Conservation (phyloP, 805 yeast species). For the Millerozyma acaciae region DNA sequence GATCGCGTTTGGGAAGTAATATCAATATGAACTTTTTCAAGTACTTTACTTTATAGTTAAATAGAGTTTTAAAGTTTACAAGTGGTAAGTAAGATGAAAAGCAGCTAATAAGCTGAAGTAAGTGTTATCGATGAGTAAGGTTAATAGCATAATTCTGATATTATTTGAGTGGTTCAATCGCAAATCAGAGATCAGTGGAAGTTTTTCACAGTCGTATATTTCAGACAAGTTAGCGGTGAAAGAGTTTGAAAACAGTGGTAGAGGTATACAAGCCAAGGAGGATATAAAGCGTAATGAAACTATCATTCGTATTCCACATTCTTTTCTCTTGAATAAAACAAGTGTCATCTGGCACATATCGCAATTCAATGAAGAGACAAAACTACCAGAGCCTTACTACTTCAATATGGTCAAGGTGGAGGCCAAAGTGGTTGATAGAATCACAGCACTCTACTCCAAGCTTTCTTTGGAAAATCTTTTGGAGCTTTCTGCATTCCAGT, state of each 20-base stretch:
- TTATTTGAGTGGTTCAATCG: slow-evolving; percentile 29
- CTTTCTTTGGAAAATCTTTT: slow-evolving; percentile 33
- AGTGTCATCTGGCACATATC: slow-evolving; percentile 43
- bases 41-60: too few species aligned
- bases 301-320: slow-evolving; percentile 54
- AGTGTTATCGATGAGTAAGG: slow-evolving; percentile 4
- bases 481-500: slow-evolving; percentile 54
- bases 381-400: slow-evolving; percentile 13
- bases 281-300: slow-evolving; percentile 38
- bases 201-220: slow-evolving; percentile 24
- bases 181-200: too few species aligned
- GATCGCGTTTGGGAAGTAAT: too few species aligned
- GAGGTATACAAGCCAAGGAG: slow-evolving; percentile 52
- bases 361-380: slow-evolving; percentile 37
- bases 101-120: background rate
- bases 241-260: slow-evolving; percentile 45
- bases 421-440: slow-evolving; percentile 13
- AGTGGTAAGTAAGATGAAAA: too few species aligned
- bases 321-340: slow-evolving; percentile 55
- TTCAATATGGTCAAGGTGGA: slow-evolving; percentile 16
- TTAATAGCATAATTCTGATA: slow-evolving; percentile 11
- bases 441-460: slow-evolving; percentile 27
- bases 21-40: too few species aligned
- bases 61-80: too few species aligned
- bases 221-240: slow-evolving; percentile 39